Evolutionary conservation across 2,329 filamentous ascomycete species (phyloP).

Genomic region (Pseudopithomyces maydicus): DNA sequence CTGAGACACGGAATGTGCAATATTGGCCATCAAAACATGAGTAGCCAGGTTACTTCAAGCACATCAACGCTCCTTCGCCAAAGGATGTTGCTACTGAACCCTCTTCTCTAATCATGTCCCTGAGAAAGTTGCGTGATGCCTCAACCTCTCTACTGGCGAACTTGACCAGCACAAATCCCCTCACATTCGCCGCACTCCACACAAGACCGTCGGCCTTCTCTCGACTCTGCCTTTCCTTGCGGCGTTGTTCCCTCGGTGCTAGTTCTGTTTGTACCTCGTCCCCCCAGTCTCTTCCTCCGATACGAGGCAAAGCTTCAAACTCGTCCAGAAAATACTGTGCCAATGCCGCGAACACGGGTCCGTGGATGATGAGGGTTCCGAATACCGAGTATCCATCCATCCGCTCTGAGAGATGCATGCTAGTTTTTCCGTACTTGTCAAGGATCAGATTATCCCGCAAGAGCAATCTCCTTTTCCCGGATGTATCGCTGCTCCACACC

Average conservation of each 20-base stretch:
- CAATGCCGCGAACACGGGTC: conserved; percentile 68
- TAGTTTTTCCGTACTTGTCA: conserved; percentile 53
- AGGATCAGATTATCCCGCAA: conserved; percentile 86
- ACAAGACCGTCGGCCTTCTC: conserved; percentile 55
- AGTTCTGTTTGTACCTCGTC: conserved; percentile 45
- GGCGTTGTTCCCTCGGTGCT: conserved; percentile 53
- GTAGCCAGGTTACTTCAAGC: conserved; percentile 46
- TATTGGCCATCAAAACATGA: not conserved
- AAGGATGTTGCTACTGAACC: conserved; percentile 73
- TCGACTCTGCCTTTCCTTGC: conserved; percentile 58
- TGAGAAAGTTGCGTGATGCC: conserved; percentile 79
- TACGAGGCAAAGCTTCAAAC: conserved; percentile 77
- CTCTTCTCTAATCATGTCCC: conserved; percentile 73
- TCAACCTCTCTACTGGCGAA: conserved; percentile 85
- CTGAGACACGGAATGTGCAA: no score
- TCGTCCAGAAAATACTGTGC: conserved; percentile 78
- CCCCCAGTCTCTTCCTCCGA: conserved; percentile 80
- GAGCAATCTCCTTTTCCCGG: conserved; percentile 63
- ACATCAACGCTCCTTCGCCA: conserved; percentile 81
- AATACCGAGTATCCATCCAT: conserved; percentile 80
- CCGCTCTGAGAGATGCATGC: conserved; percentile 47
- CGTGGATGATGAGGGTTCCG: conserved; percentile 83
- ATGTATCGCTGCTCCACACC: conserved; percentile 64
- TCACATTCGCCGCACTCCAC: conserved; percentile 46
- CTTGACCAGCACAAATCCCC: conserved; percentile 85